Conservation (phyloP, 805 yeast species). For the Candida maris region DNA sequence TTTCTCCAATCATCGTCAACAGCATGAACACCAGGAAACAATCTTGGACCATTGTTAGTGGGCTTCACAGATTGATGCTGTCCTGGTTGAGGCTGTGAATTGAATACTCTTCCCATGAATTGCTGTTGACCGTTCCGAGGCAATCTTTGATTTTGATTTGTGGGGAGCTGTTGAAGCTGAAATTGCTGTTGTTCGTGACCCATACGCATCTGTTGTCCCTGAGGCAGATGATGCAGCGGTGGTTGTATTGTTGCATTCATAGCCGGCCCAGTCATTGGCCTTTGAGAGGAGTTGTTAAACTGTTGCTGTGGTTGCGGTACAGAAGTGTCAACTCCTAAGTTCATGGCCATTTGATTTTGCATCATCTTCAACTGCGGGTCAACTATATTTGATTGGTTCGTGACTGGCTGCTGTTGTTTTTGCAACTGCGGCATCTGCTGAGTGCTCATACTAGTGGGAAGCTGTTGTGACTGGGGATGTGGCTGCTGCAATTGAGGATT, state of each 20-base stretch:
- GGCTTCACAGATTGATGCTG: slow-evolving; percentile 12
- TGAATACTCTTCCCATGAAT: neutral
- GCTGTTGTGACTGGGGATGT: slow-evolving; percentile 17
- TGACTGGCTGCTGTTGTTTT: slow-evolving; percentile 9
- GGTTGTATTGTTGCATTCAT: neutral
- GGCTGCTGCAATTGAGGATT: slow-evolving; percentile 17
- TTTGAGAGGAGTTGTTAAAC: slow-evolving; percentile 3
- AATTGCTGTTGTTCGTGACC: slow-evolving; percentile 5
- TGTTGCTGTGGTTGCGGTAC: slow-evolving; percentile 9
- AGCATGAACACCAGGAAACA: slow-evolving; percentile 34
- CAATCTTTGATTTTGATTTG: slow-evolving; percentile 30
- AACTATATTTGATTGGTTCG: slow-evolving; percentile 13
- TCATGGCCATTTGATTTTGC: slow-evolving; percentile 23
- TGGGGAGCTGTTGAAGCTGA: slow-evolving; percentile 29
- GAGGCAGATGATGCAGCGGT: slow-evolving; percentile 12
- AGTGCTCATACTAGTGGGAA: slow-evolving; percentile 10
- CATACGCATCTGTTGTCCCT: slow-evolving; percentile 13
- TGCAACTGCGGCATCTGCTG: slow-evolving; percentile 15
- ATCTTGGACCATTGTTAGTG: slow-evolving; percentile 21
- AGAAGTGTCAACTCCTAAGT: slow-evolving; percentile 8
- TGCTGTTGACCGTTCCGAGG: slow-evolving; percentile 15
- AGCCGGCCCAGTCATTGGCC: slow-evolving; percentile 4
- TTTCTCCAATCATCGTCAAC: slow-evolving; percentile 61
- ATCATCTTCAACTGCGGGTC: slow-evolving; percentile 17
- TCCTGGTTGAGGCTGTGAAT: slow-evolving; percentile 5